phyloP scores from a whole-genome alignment of 768 basidiomycete genomes.

The Boletus reticuloceps region DNA sequence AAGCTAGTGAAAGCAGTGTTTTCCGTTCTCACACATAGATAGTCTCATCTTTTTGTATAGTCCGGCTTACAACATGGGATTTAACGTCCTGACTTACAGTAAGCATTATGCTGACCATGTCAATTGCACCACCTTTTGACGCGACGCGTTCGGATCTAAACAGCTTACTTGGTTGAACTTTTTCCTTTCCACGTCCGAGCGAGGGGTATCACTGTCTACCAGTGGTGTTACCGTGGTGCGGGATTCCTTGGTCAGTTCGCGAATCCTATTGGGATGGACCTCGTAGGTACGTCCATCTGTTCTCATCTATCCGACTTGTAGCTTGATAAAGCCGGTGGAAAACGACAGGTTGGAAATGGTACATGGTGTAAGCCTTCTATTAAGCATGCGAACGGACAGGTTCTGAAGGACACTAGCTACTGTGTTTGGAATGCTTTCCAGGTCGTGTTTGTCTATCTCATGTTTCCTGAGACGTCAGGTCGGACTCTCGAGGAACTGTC shows the following conservation, averaged over 20 bases:
- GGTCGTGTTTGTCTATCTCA: not conserved
- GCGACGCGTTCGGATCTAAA: not conserved
- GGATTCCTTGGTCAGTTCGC: constrained; percentile 10
- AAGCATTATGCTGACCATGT: not conserved
- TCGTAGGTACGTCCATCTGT: constrained; percentile 1
- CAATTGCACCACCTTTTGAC: not conserved
- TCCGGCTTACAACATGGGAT: not conserved
- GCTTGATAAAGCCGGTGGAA: not conserved
- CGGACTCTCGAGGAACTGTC: constrained; percentile 28
- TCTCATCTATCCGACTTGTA: too few relatives aligned
- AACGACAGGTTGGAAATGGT: constrained; percentile 12
- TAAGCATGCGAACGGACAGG: not conserved
- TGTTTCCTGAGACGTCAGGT: constrained; percentile 2
- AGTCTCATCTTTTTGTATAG: not conserved
- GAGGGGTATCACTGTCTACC: constrained; percentile 59
- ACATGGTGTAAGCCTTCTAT: constrained; percentile 10
- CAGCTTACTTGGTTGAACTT: constrained; percentile 45
- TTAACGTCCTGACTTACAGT: not conserved
- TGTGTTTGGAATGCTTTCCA: not conserved
- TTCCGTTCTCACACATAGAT: not conserved
- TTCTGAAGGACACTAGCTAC: not conserved
- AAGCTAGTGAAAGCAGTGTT: not conserved
- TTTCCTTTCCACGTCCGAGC: constrained; percentile 64
- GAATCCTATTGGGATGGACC: constrained; percentile 15
- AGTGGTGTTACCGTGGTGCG: constrained; percentile 48